Evolutionary conservation across 345 rosid species (phyloP), one percentile per base, ranked within the genome.

Genomic region (Camelina neglecta): DNA sequence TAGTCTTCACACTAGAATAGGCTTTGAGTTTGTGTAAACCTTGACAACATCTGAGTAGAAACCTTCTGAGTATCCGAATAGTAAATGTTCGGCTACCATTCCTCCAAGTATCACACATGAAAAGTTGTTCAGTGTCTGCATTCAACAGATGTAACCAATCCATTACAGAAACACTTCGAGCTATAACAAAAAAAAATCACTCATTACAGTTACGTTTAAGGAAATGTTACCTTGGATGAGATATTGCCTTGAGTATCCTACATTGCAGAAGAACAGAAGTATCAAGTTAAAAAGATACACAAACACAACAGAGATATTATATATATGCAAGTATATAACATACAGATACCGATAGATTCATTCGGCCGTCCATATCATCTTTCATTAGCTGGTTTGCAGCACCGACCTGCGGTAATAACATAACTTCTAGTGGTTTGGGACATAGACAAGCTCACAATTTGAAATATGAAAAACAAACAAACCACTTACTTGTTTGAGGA

Each of bases 61-160:
- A 33, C 91, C 93, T 71, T 83, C 75, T 0, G 90, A 75, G 65
- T 56, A 45, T 61, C 93, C 89, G 48, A 82, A 81, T 11, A 33
- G 73, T 15, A 84, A 45, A 13, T 87, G 79, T 65, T 87, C 92
- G 60, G 88, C 83, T 7, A 85, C 86, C 61, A 85, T 68, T 58
- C 92, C 89, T 81, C 92, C 87, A 36, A 82, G 65, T 50, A 83
- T 72, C 12, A 85, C 77, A 65, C 89, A 88, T 24, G 86, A 85
- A 50, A 88, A 74, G 70, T 75, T 80, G 54, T 74, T 80, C 11
- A 80, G 24, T 33, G 73, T 75, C 73, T 80, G 48, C 76, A 42
- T 4, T 36, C 41, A 31, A 31, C 71, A 73, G 3, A 0, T 10
- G 1, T 4, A 57, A 69, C 11, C 16, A 56, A 56, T n/a, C 69